Base-by-base conservation (phyloP, 106 monocot genomes). In the Allium cepa region DNA sequence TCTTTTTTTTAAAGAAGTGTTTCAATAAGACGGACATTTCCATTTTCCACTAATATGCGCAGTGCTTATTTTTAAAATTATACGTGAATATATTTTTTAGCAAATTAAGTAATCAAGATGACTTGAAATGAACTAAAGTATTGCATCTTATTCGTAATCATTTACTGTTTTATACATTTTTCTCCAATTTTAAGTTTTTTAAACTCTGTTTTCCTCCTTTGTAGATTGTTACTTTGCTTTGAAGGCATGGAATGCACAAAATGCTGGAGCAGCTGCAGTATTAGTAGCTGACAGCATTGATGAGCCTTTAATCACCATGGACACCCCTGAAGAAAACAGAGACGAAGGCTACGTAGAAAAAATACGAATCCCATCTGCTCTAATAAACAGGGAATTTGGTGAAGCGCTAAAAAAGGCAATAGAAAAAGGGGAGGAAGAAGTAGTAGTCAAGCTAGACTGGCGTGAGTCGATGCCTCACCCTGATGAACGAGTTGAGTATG, bases 391-490 rank as follows among this genome's bases (percentile, higher is more conserved):
- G 48, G 77, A 58, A 10, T 89, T 89, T 17, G 82, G 85, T 4
- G 77, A 77, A 7, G 67, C 69, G 47, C 85, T 89, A 7, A 89
- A 89, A 71, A 71, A 64, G 9, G 79, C 79, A 0, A 49, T 80
- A 45, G 27, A 55, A 15, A 79, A 85, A 46, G 65, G 63, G 0
- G 46, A 51, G 6, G 81, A 80, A 16, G 79, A 85, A 50, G 77
- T 89, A 15, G 59, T 82, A 4, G 77, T 89, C 11, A 82, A 76
- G 26, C 60, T 89, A 5, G 89, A 89, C 66, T 89, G 89, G 89
- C 66, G 89, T 11, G 89, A 89, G 17, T 85, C 89, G 12, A 82
- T 89, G 82, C 89, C 89, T 28, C 81, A 89, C 60, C 89, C 89
- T 0, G 89, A 89, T 26, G 75, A 82, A 52, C 56, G 89, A 18